phyloP scores from a whole-genome alignment of 768 basidiomycete species.

The Chalciporus chontae region DNA sequence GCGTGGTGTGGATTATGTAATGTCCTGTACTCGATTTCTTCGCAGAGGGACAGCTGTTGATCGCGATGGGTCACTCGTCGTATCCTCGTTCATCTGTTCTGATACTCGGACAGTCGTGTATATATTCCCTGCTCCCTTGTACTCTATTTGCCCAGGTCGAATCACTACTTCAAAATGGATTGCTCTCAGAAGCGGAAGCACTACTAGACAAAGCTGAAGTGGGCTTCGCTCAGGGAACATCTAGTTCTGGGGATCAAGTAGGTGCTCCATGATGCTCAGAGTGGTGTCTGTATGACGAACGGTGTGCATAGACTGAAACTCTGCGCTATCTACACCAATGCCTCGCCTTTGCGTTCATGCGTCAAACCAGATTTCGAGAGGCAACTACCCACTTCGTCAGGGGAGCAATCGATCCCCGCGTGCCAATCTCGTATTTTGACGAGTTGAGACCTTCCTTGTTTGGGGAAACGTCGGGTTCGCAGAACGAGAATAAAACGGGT shows the following conservation, averaged over 20 bases:
- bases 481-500: background rate
- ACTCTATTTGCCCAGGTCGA: conserved; percentile 73
- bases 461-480: conserved; percentile 7
- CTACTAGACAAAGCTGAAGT: conserved; percentile 58
- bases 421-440: conserved; percentile 78
- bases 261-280: background rate
- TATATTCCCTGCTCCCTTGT: conserved; percentile 66
- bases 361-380: conserved; percentile 79
- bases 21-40: too few species aligned
- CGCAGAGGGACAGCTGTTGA: background rate
- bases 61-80: conserved; percentile 28
- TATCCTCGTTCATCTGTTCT: conserved; percentile 71
- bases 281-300: conserved; percentile 6
- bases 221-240: conserved; percentile 11
- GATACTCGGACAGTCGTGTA: conserved; percentile 54
- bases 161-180: conserved; percentile 59
- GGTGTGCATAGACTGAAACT: conserved; percentile 50
- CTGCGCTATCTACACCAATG: conserved; percentile 77
- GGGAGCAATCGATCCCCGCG: conserved; percentile 80
- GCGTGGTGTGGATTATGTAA: too few species aligned
- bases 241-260: conserved; percentile 9
- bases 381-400: conserved; percentile 75
- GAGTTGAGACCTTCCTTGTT: conserved; percentile 69
- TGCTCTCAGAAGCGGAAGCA: conserved; percentile 59
- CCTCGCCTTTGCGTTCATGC: conserved; percentile 75